Evolutionary conservation across 345 rosid genomes (phyloP).

Genomic region (Melastoma malabathricum): DNA sequence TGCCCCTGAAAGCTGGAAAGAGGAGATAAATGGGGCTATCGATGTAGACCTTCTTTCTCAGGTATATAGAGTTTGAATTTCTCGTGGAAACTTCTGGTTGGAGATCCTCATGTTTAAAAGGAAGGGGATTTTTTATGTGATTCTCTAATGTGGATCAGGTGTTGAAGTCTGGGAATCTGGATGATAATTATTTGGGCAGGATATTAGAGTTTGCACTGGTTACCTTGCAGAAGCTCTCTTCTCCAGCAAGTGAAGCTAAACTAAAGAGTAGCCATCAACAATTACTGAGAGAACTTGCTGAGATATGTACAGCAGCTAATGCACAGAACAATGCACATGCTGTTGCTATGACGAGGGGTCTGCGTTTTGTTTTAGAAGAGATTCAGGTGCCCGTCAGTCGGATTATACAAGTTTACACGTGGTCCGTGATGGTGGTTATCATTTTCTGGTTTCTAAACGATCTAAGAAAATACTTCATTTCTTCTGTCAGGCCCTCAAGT

Average conservation of each 20-base stretch:
- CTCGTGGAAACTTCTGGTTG: too few species aligned
- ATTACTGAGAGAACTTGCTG: slow-evolving; percentile 48
- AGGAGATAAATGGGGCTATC: slow-evolving; percentile 51
- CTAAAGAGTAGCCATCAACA: slow-evolving; percentile 36
- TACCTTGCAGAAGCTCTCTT: slow-evolving; percentile 67
- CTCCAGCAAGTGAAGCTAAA: slow-evolving; percentile 57
- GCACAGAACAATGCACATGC: slow-evolving; percentile 33
- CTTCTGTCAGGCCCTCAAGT: slow-evolving; percentile 42
- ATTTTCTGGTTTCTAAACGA: too few species aligned
- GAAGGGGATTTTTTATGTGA: too few species aligned
- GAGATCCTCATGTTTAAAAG: too few species aligned
- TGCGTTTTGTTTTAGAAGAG: slow-evolving; percentile 71
- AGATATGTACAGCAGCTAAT: slow-evolving; percentile 33
- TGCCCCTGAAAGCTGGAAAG: slow-evolving; percentile 77
- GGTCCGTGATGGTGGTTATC: too few species aligned
- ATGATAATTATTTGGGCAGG: slow-evolving; percentile 60
- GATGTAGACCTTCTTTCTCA: slow-evolving; percentile 70
- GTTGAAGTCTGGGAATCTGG: slow-evolving; percentile 57
- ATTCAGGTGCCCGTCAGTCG: slow-evolving; percentile 42
- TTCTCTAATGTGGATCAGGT: slow-evolving; percentile 22
- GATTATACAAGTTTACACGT: too few species aligned
- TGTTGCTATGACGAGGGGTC: slow-evolving; percentile 60
- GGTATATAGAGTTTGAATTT: slow-evolving; percentile 18
- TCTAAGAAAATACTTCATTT: neutral
- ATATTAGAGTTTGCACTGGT: slow-evolving; percentile 61